Conservation (phyloP, 139 green algal species). For the Spirogloea muscicola region DNA sequence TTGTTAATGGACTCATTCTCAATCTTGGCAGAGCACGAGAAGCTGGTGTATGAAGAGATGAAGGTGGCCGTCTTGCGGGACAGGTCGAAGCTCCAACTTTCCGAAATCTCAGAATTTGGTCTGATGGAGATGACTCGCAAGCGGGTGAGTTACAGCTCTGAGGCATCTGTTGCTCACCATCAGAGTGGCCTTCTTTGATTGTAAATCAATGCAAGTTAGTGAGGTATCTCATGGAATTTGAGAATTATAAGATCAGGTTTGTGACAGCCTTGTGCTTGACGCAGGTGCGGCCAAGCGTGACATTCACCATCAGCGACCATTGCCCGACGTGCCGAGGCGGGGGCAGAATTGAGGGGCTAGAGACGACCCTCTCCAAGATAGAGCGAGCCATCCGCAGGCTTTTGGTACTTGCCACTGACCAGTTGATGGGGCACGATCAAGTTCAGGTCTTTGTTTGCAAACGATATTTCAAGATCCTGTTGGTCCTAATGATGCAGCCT, state of each 20-base stretch:
- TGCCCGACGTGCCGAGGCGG: slow-evolving; percentile 3
- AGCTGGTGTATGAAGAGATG: slow-evolving; percentile 38
- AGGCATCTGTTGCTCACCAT: not conserved
- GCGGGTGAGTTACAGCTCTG: slow-evolving; percentile 14
- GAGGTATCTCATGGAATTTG: no score
- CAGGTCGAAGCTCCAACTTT: slow-evolving; percentile 18
- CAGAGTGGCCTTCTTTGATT: no score
- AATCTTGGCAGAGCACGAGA: slow-evolving; percentile 26
- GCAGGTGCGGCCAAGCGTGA: slow-evolving; percentile 18
- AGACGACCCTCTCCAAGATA: slow-evolving; percentile 8
- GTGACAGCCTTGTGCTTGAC: no score
- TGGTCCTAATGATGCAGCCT: no score
- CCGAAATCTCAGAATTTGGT: slow-evolving; percentile 37
- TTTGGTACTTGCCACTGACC: no score
- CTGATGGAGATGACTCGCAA: slow-evolving; percentile 42
- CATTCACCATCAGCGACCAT: not conserved
- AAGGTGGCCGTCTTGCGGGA: slow-evolving; percentile 7
- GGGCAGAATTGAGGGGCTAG: slow-evolving; percentile 6
- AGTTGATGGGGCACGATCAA: no score
- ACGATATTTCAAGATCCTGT: no score
- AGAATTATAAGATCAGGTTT: no score
- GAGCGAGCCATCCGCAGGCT: not conserved
- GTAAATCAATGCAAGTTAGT: no score
- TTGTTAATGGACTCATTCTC: no score
- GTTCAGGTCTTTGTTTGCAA: no score